Evolutionary conservation across 202 grass and related monocot species (phyloP).

Genomic region (Carex sylvatica): DNA sequence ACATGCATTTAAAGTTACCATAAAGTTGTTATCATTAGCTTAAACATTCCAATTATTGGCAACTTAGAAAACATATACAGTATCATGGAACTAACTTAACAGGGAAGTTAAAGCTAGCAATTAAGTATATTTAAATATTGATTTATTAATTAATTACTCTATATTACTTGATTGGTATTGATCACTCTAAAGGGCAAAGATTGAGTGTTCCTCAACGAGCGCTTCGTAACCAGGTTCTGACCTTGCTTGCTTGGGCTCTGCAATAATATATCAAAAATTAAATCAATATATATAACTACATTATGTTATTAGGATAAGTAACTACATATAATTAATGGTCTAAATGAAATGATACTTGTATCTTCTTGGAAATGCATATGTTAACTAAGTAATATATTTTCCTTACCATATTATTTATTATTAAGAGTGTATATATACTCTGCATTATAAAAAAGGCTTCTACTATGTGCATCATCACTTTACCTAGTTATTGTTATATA

Average conservation of each 20-base stretch:
- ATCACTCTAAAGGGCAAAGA: slow-evolving; percentile 16
- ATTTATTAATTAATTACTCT: neutral
- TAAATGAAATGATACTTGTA: neutral
- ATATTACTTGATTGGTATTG: slow-evolving; percentile 22
- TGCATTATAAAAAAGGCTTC: neutral
- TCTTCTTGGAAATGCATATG: slow-evolving; percentile 8
- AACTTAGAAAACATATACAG: neutral
- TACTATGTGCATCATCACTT: too few relatives aligned
- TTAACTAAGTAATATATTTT: too few relatives aligned
- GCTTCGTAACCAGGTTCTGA: neutral
- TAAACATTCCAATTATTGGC: slow-evolving; percentile 3
- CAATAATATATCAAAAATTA: neutral
- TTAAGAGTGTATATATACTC: neutral
- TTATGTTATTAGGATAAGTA: neutral
- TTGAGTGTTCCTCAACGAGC: neutral
- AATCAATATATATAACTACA: neutral
- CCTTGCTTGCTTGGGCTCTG: neutral
- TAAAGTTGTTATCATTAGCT: slow-evolving; percentile 25
- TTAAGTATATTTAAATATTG: neutral
- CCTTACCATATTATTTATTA: too few relatives aligned
- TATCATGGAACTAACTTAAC: neutral
- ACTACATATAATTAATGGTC: too few relatives aligned
- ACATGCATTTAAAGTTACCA: slow-evolving; percentile 15
- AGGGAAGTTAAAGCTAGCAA: slow-evolving; percentile 8
- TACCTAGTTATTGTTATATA: too few relatives aligned